These are phyloP conservation scores for Xylaria sp. DNA, from an alignment of 2,329 filamentous ascomycete genomes.

Conservation along the genomic window DNA sequence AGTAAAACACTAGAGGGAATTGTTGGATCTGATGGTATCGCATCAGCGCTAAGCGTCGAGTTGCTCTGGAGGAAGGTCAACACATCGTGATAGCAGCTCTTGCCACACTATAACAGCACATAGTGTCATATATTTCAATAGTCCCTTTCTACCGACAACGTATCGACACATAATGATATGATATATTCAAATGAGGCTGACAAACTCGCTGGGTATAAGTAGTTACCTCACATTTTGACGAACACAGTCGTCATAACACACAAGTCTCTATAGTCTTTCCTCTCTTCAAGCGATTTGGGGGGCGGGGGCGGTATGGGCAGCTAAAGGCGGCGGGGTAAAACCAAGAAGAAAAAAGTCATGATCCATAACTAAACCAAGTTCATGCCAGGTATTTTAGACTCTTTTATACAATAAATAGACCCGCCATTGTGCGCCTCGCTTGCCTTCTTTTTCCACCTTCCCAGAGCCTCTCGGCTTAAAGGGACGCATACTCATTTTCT, in stretches of 20 bases:
- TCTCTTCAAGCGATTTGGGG: neutral
- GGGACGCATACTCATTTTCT: neutral
- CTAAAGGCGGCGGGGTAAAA: neutral
- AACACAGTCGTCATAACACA: neutral
- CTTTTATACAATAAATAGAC: slow-evolving; percentile 34
- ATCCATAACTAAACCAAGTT: slow-evolving; percentile 26
- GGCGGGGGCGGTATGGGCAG: neutral
- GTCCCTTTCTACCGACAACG: neutral
- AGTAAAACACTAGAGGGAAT: slow-evolving; percentile 12
- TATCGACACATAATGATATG: neutral
- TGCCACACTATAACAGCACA: neutral
- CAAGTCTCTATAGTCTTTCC: slow-evolving; percentile 14
- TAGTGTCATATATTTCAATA: neutral
- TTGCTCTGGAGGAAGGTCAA: neutral
- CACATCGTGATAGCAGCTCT: neutral
- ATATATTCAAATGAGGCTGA: slow-evolving; percentile 6
- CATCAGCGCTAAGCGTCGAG: neutral
- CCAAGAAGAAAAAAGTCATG: slow-evolving; percentile 6
- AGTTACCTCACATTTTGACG: neutral
- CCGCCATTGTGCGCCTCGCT: slow-evolving; percentile 22
- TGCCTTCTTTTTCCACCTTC: neutral
- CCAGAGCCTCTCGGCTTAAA: neutral
- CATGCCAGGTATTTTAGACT: slow-evolving; percentile 24
- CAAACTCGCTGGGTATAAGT: slow-evolving; percentile 18
- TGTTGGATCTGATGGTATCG: too few relatives aligned